phyloP scores from a whole-genome alignment of 345 rosid genomes.

The Arabis hirsuta region DNA sequence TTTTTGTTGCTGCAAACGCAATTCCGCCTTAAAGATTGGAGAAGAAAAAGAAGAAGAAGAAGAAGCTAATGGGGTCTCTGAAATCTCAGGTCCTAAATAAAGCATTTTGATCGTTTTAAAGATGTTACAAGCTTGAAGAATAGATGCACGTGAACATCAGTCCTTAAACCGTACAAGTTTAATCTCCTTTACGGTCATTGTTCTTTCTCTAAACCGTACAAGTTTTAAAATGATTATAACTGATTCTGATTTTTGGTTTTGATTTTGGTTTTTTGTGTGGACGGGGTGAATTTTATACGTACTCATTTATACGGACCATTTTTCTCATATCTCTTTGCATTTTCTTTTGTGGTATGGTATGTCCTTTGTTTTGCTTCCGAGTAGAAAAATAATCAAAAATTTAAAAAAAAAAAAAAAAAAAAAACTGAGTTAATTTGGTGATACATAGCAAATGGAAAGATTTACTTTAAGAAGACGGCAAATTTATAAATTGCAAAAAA shows the following conservation, averaged over 20 bases:
- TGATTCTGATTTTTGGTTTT: not conserved
- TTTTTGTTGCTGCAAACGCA: conserved; percentile 88
- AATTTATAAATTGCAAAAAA: too few species aligned
- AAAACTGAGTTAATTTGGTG: too few species aligned
- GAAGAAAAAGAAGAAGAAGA: conserved; percentile 23
- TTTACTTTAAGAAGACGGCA: too few species aligned
- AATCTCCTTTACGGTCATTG: not conserved
- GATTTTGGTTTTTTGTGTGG: not conserved
- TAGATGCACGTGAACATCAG: conserved; percentile 8
- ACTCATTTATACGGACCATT: too few species aligned
- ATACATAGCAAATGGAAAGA: too few species aligned
- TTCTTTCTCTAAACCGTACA: not conserved
- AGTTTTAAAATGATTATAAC: not conserved
- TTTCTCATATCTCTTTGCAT: too few species aligned
- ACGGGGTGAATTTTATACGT: not conserved
- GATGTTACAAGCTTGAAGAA: conserved; percentile 23
- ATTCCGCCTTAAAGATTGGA: conserved; percentile 26
- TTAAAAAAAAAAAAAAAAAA: too few species aligned
- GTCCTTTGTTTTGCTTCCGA: too few species aligned
- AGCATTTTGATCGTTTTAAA: conserved; percentile 17
- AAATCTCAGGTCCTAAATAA: conserved; percentile 26
- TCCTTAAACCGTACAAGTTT: conserved; percentile 17
- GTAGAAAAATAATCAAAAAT: too few species aligned
- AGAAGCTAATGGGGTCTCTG: conserved; percentile 42
- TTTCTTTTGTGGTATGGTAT: too few species aligned